A percentile compares a stretch with the other conserved stretches of the same genome.
These are phyloP conservation scores for Zopfia rhizophila DNA, from an alignment of 2,329 filamentous ascomycete genomes.

Conservation along the genomic window DNA sequence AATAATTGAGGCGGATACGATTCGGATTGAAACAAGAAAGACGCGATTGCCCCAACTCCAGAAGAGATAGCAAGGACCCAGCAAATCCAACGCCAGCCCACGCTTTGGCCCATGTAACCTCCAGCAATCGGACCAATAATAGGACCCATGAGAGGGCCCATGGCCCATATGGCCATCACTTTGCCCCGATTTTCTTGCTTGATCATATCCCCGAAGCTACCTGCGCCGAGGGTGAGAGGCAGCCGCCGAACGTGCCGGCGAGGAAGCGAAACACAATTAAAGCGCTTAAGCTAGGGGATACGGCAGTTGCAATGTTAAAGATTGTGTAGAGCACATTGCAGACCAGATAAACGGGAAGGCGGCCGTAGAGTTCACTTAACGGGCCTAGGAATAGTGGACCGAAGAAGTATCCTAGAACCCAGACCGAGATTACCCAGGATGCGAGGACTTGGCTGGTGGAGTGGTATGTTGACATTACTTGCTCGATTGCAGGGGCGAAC, in stretches of 20 bases:
- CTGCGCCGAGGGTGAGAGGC: slow-evolving; percentile 30
- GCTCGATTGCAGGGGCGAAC: slow-evolving; percentile 35
- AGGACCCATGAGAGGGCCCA: slow-evolving; percentile 25
- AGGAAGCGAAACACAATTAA: slow-evolving; percentile 40
- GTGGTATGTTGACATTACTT: slow-evolving; percentile 31
- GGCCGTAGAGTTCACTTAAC: slow-evolving; percentile 37
- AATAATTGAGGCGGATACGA: slow-evolving; percentile 81
- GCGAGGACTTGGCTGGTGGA: slow-evolving; percentile 20
- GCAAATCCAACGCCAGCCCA: slow-evolving; percentile 30
- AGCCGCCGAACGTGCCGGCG: slow-evolving; percentile 28
- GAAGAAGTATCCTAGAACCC: slow-evolving; percentile 30
- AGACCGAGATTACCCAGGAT: slow-evolving; percentile 32
- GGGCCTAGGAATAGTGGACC: slow-evolving; percentile 35
- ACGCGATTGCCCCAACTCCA: slow-evolving; percentile 8
- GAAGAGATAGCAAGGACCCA: slow-evolving; percentile 20
- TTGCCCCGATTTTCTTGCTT: slow-evolving; percentile 26
- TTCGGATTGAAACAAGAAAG: slow-evolving; percentile 61
- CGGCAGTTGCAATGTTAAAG: slow-evolving; percentile 55
- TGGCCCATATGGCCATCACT: slow-evolving; percentile 30
- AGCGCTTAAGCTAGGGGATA: slow-evolving; percentile 28
- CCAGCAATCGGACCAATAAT: slow-evolving; percentile 25
- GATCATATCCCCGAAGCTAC: slow-evolving; percentile 35
- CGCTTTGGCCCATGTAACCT: slow-evolving; percentile 21
- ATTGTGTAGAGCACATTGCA: slow-evolving; percentile 56
- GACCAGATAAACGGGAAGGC: slow-evolving; percentile 28